These are phyloP conservation scores for Phytophthora sojae DNA, from an alignment of 352 stramenopile species.

Conservation along the genomic window DNA sequence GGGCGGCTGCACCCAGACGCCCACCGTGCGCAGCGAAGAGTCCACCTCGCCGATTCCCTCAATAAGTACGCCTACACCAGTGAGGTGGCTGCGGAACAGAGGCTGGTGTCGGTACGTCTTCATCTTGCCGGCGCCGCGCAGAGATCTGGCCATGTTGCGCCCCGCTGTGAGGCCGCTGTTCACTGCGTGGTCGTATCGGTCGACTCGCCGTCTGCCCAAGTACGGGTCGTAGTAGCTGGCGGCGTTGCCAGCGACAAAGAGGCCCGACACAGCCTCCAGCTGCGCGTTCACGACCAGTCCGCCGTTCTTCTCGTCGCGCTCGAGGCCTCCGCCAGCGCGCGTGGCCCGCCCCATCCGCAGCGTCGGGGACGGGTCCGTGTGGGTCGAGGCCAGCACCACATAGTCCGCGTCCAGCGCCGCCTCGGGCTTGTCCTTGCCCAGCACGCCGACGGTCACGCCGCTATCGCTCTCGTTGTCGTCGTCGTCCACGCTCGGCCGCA, in stretches of 20 bases:
- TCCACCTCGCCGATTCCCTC: conserved; percentile 91
- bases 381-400: conserved; percentile 91
- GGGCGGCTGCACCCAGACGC: conserved; percentile 82
- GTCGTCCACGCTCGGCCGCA: conserved; percentile 63
- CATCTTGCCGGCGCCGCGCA: conserved; percentile 58
- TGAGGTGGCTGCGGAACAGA: conserved; percentile 85
- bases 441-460: conserved; percentile 61
- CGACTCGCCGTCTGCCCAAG: conserved; percentile 86
- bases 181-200: conserved; percentile 93
- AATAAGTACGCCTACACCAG: conserved; percentile 75
- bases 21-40: conserved; percentile 72
- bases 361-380: conserved; percentile 81
- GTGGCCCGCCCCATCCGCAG: conserved; percentile 65
- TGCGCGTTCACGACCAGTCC: conserved; percentile 92
- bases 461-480: conserved; percentile 46
- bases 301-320: conserved; percentile 88
- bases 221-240: conserved; percentile 93
- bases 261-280: conserved; percentile 88
- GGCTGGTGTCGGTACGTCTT: conserved; percentile 91
- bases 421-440: conserved; percentile 68
- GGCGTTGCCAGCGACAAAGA: conserved; percentile 92
- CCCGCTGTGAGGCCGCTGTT: conserved; percentile 92
- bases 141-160: conserved; percentile 85
- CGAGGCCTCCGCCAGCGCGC: conserved; percentile 61
- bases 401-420: conserved; percentile 87